Percentiles rank a stretch among this genome's conserved stretches.
Conservation (phyloP, 2,329 filamentous ascomycete genomes). For the Rachicladosporium sp. region DNA sequence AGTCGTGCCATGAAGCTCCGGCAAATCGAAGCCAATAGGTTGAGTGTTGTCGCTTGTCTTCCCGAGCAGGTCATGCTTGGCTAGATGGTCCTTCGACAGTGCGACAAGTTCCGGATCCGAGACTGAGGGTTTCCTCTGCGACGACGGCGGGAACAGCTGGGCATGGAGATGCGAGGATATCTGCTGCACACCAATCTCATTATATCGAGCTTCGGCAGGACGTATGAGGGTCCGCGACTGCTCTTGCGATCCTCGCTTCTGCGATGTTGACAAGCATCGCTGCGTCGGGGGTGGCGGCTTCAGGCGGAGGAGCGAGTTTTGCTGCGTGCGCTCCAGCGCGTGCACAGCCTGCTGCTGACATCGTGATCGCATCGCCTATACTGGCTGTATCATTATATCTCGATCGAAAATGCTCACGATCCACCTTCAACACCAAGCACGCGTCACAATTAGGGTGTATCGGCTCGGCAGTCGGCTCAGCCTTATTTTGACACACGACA, state of each 20-base stretch:
- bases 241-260: constrained; percentile 4
- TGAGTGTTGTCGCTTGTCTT: constrained; percentile 67
- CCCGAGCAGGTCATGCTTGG: constrained; percentile 72
- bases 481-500: too few relatives aligned
- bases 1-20: constrained; percentile 61
- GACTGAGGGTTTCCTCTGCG: constrained; percentile 40
- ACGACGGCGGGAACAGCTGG: constrained; percentile 61
- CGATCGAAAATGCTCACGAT: background rate
- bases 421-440: too few relatives aligned
- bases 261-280: constrained; percentile 13
- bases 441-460: too few relatives aligned
- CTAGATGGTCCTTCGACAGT: constrained; percentile 70
- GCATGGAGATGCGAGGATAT: constrained; percentile 70
- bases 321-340: constrained; percentile 23
- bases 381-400: background rate
- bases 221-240: constrained; percentile 21
- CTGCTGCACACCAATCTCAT: constrained; percentile 90
- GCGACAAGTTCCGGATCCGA: constrained; percentile 67
- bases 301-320: constrained; percentile 23
- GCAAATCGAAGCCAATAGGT: constrained; percentile 79
- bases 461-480: too few relatives aligned
- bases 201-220: constrained; percentile 56
- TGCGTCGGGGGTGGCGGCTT: constrained; percentile 17
- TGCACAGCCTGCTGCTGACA: constrained; percentile 19
- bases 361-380: constrained; percentile 19